Conservation (phyloP, 805 yeast species). For the Myxozyma nipponensis region DNA sequence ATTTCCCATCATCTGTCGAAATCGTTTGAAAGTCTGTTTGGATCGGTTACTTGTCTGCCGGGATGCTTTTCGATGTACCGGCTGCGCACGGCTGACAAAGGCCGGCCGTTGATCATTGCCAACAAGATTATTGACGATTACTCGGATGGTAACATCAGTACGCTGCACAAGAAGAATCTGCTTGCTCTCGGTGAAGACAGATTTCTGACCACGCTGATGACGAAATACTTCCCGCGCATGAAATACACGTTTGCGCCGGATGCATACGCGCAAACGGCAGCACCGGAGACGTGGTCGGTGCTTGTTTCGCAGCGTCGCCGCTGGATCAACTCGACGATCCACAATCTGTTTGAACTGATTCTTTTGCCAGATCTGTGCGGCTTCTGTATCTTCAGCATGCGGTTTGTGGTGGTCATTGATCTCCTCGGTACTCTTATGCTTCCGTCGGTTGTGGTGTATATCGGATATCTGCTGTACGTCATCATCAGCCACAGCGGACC, state of each 20-base stretch:
- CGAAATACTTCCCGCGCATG: conserved; percentile 54
- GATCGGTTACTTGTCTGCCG: conserved; percentile 62
- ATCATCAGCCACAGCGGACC: conserved; percentile 52
- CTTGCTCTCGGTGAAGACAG: conserved; percentile 62
- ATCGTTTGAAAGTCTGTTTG: conserved; percentile 59
- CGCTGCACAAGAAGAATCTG: conserved; percentile 58
- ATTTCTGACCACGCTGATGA: conserved; percentile 54
- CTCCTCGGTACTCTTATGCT: conserved; percentile 56
- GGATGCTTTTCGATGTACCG: conserved; percentile 64
- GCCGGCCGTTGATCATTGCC: conserved; percentile 55
- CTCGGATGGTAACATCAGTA: conserved; percentile 53
- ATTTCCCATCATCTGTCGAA: conserved; percentile 62
- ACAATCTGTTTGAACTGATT: conserved; percentile 55
- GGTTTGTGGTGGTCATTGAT: conserved; percentile 55
- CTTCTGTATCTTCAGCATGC: conserved; percentile 57
- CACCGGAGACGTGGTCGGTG: conserved; percentile 51
- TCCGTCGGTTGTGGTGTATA: conserved; percentile 55
- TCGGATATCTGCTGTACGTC: conserved; percentile 50
- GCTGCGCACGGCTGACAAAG: conserved; percentile 44
- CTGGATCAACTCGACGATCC: conserved; percentile 66
- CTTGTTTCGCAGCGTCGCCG: conserved; percentile 57
- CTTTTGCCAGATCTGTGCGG: conserved; percentile 59
- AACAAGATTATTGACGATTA: conserved; percentile 58
- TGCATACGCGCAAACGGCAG: conserved; percentile 56
- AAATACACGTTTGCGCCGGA: conserved; percentile 53